Evolutionary conservation across 164 flowering plant genomes (phyloP).

Genomic region (Umbilicus rupestris): DNA sequence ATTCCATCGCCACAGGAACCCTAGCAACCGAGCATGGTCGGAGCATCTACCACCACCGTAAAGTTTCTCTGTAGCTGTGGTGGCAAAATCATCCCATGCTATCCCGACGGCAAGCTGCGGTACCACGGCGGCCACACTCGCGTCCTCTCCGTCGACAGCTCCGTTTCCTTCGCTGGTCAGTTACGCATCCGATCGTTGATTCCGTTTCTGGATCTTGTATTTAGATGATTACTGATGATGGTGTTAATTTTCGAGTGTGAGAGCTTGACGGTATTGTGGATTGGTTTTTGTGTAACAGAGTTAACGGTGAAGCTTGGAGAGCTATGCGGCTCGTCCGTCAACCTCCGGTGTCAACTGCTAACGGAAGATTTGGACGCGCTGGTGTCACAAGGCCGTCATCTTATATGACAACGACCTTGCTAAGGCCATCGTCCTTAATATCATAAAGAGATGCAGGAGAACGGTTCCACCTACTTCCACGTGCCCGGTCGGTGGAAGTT

Average conservation of each 20-base stretch:
- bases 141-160: constrained; percentile 67
- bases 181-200: not conserved
- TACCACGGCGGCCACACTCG: constrained; percentile 85
- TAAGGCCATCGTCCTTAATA: no score
- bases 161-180: constrained; percentile 65
- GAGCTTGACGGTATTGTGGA: constrained; percentile 8
- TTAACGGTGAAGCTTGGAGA: constrained; percentile 58
- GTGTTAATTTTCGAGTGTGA: not conserved
- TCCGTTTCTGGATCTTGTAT: not conserved
- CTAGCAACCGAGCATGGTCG: constrained; percentile 24
- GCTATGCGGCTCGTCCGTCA: constrained; percentile 60
- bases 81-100: constrained; percentile 85
- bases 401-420: no score
- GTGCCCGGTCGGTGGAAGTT: no score
- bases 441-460: no score
- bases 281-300: constrained; percentile 34
- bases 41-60: constrained; percentile 25
- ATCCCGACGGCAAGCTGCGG: constrained; percentile 86
- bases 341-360: constrained; percentile 74
- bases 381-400: no score
- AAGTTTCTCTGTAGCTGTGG: constrained; percentile 89
- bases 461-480: no score
- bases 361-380: constrained; percentile 82
- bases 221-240: not conserved
- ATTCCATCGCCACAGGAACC: not conserved